Conservation (phyloP, 805 yeast species). For the Citeromyces nyonsensis region DNA sequence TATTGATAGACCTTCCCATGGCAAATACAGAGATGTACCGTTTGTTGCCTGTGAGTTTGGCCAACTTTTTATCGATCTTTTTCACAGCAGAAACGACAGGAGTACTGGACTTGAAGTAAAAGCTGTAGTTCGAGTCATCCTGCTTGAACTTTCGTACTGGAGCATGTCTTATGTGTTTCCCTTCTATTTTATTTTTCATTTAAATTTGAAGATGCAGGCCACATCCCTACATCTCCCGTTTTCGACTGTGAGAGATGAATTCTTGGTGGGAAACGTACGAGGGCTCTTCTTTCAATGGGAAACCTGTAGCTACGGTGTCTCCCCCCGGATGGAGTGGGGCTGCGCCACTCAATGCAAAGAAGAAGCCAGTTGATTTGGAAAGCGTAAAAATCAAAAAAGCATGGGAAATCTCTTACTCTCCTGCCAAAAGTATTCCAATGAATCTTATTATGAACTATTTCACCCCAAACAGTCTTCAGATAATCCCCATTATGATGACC, state of each 20-base stretch:
- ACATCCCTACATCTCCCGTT: neutral
- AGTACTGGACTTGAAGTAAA: conserved; percentile 47
- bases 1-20: conserved; percentile 61
- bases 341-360: neutral
- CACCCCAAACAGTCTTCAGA: conserved; percentile 82
- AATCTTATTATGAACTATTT: conserved; percentile 81
- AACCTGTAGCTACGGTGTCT: neutral
- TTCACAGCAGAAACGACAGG: conserved; percentile 67
- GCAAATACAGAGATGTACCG: conserved; percentile 47
- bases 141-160: conserved; percentile 27
- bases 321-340: conserved; percentile 1
- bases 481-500: conserved; percentile 85
- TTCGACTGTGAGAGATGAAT: neutral
- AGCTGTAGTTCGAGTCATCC: conserved; percentile 27
- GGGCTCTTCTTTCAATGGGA: neutral
- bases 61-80: conserved; percentile 36
- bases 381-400: conserved; percentile 45
- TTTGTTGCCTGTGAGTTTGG: conserved; percentile 22
- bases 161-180: conserved; percentile 34
- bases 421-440: conserved; percentile 81
- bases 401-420: conserved; percentile 75
- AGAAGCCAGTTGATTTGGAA: conserved; percentile 5
- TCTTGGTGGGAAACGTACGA: no score
- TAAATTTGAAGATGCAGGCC: neutral
- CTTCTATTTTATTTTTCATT: conserved; percentile 9